Evolutionary conservation across 306 rosid species (phyloP).

Genomic region (Gastrolobium bilobum): DNA sequence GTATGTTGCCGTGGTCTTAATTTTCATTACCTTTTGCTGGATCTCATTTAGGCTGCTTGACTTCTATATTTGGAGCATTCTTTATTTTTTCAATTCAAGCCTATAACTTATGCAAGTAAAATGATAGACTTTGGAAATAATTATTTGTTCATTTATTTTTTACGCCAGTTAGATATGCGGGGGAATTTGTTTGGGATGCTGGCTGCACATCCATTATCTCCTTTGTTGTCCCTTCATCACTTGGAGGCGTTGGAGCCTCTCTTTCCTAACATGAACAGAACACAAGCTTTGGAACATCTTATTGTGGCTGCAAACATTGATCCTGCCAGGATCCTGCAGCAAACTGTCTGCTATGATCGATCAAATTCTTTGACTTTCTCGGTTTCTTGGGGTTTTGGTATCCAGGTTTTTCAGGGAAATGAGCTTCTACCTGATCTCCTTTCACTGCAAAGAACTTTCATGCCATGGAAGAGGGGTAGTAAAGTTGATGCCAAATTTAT

Average conservation of each 20-base stretch:
- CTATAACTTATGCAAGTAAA: slow-evolving; percentile 7
- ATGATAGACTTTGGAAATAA: slow-evolving; percentile 15
- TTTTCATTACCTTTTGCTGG: slow-evolving; percentile 21
- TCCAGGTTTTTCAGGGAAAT: slow-evolving; percentile 79
- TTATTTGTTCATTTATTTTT: not conserved
- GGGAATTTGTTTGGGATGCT: slow-evolving; percentile 86
- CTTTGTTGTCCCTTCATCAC: slow-evolving; percentile 90
- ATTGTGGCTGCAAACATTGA: slow-evolving; percentile 75
- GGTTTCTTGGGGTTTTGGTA: slow-evolving; percentile 84
- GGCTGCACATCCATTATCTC: slow-evolving; percentile 87
- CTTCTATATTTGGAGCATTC: not conserved
- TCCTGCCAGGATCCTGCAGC: slow-evolving; percentile 84
- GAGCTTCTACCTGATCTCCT: slow-evolving; percentile 80
- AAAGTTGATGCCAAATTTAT: slow-evolving; percentile 62
- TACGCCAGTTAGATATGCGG: slow-evolving; percentile 84
- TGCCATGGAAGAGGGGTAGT: slow-evolving; percentile 79
- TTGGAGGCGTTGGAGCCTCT: slow-evolving; percentile 80
- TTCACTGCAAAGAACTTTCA: slow-evolving; percentile 71
- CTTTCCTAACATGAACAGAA: slow-evolving; percentile 71
- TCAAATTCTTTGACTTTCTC: slow-evolving; percentile 75
- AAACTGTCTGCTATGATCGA: slow-evolving; percentile 82
- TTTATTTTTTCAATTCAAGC: slow-evolving; percentile 8
- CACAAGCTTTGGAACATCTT: slow-evolving; percentile 77
- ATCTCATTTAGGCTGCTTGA: slow-evolving; percentile 16
- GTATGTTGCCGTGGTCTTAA: slow-evolving; percentile 9